Percentiles rank a stretch among this genome's conserved stretches.
phyloP scores from a whole-genome alignment of 2,329 filamentous ascomycete species.

The Pseudogymnoascus destructans region DNA sequence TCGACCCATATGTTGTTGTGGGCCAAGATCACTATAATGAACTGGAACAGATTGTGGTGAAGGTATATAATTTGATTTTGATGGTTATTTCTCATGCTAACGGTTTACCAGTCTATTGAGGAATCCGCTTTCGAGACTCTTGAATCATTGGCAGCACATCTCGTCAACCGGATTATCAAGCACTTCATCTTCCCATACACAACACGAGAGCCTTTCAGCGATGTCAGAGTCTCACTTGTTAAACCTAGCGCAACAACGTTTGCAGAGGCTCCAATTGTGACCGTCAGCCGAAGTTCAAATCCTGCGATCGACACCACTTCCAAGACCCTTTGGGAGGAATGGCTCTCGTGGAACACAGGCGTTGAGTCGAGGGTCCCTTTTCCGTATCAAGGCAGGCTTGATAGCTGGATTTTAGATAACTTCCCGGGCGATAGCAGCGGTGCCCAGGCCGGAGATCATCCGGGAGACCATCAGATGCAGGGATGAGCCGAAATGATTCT shows the following conservation, averaged over 20 bases:
- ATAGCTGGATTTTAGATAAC: conserved; percentile 19
- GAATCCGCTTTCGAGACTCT: conserved; percentile 48
- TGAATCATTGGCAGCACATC: conserved; percentile 43
- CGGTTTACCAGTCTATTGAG: conserved; percentile 35
- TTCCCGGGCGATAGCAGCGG: conserved; percentile 9
- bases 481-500: background rate
- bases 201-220: conserved; percentile 33
- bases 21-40: conserved; percentile 37
- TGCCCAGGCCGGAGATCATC: background rate
- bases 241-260: conserved; percentile 64
- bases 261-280: conserved; percentile 58
- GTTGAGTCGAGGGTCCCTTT: conserved; percentile 15
- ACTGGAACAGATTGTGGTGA: conserved; percentile 46
- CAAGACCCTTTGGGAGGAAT: conserved; percentile 10
- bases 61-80: conserved; percentile 34
- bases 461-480: conserved; percentile 1
- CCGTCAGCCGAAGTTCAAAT: conserved; percentile 32
- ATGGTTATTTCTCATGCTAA: background rate
- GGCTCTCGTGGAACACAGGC: conserved; percentile 6
- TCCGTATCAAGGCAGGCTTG: conserved; percentile 18
- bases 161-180: conserved; percentile 34
- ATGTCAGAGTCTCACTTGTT: conserved; percentile 48
- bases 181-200: conserved; percentile 28
- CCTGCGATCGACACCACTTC: conserved; percentile 11
- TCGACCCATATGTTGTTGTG: conserved; percentile 36